Percentiles rank a stretch among this genome's conserved stretches.
phyloP scores from a whole-genome alignment of 441 rosid genomes.

The Syzygium malaccense region DNA sequence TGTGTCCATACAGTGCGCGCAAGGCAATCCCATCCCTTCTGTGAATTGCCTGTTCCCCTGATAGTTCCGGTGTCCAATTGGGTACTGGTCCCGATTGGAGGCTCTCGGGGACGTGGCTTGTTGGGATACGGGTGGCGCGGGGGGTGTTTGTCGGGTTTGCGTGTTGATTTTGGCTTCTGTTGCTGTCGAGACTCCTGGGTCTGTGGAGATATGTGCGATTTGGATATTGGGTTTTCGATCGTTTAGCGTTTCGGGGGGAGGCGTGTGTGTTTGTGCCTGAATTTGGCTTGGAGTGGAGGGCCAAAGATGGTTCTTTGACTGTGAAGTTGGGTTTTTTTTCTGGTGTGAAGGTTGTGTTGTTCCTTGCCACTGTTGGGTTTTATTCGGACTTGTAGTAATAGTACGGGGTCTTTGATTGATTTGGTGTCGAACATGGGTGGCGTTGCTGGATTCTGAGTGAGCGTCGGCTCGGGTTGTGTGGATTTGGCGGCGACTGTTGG shows the following conservation, averaged over 20 bases:
- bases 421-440: conserved; percentile 8
- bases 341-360: conserved; percentile 24
- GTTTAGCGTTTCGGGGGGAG: neutral
- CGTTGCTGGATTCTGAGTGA: neutral
- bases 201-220: neutral
- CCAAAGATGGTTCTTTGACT: conserved; percentile 16
- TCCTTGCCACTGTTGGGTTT: conserved; percentile 1
- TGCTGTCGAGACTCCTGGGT: neutral
- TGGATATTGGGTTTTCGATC: neutral
- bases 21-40: neutral
- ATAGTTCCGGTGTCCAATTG: neutral
- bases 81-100: neutral
- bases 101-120: neutral
- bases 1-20: neutral
- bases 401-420: conserved; percentile 6
- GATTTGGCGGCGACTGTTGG: neutral
- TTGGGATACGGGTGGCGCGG: neutral
- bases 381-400: neutral
- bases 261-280: conserved; percentile 4
- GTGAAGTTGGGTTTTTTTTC: conserved; percentile 17
- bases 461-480: neutral
- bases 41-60: neutral
- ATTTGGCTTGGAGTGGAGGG: conserved; percentile 16
- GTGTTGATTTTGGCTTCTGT: neutral
- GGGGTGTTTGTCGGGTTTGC: neutral